Evolutionary conservation across 208 protist species (phyloP).

Genomic region (Leishmania gerbilli): DNA sequence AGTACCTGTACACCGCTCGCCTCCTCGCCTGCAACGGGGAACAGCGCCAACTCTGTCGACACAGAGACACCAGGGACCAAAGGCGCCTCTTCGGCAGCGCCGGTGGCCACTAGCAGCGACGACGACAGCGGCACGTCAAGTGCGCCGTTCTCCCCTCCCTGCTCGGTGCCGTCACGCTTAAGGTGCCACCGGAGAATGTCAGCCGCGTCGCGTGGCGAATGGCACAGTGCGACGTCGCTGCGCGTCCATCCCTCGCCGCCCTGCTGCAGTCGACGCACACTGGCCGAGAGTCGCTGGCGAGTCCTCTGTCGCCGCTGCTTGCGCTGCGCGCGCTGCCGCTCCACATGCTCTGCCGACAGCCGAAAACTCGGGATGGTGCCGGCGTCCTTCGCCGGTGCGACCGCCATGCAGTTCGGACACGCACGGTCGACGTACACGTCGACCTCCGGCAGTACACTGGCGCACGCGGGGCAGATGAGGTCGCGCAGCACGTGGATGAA

Average conservation of each 20-base stretch:
- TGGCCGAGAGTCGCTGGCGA: conserved; percentile 42
- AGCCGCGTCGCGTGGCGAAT: conserved; percentile 36
- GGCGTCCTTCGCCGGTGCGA: conserved; percentile 62
- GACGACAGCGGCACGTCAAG: conserved; percentile 15
- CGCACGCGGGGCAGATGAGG: conserved; percentile 73
- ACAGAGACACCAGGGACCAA: conserved; percentile 26
- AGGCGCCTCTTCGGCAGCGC: background rate
- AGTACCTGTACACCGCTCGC: conserved; percentile 16
- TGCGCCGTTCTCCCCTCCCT: background rate
- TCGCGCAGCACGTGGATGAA: conserved; percentile 80
- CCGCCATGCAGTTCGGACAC: conserved; percentile 69
- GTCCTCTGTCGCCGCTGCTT: conserved; percentile 37
- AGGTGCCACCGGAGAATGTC: conserved; percentile 37
- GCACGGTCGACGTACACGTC: conserved; percentile 68
- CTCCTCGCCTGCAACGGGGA: conserved; percentile 1
- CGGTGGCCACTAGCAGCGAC: conserved; percentile 40
- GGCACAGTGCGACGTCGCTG: conserved; percentile 22
- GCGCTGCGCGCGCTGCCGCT: conserved; percentile 49
- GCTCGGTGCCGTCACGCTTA: background rate
- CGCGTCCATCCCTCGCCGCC: background rate
- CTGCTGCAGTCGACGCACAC: conserved; percentile 36
- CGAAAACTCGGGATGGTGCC: conserved; percentile 64
- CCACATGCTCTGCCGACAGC: conserved; percentile 67
- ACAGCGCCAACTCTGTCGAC: conserved; percentile 29
- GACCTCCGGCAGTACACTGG: conserved; percentile 51